Conservation (phyloP, 2,329 filamentous ascomycete genomes). For the Rutstroemia sp. region DNA sequence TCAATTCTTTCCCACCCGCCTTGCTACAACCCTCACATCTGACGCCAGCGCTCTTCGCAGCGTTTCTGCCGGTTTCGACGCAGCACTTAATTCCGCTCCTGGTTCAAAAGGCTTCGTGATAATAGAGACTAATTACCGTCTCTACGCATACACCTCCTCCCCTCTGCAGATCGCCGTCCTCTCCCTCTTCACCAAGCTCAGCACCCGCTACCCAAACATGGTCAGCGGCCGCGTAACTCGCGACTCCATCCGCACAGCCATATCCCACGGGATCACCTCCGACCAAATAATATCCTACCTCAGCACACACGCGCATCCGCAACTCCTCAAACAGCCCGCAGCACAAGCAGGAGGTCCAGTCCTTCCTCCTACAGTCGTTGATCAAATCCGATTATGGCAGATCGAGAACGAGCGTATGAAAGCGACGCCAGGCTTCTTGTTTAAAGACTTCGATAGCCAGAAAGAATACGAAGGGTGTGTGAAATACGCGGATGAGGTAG, state of each 20-base stretch:
- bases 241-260: constrained; percentile 78
- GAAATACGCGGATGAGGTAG: constrained; percentile 81
- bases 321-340: constrained; percentile 60
- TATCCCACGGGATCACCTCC: constrained; percentile 83
- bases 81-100: constrained; percentile 45
- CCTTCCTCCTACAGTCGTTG: constrained; percentile 89
- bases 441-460: constrained; percentile 74
- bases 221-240: constrained; percentile 88
- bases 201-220: constrained; percentile 89
- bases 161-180: constrained; percentile 92
- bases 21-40: constrained; percentile 86
- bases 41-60: constrained; percentile 63
- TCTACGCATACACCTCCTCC: constrained; percentile 95
- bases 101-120: constrained; percentile 75
- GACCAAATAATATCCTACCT: constrained; percentile 95
- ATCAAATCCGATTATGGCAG: constrained; percentile 97
- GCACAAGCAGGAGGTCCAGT: constrained; percentile 45
- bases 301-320: constrained; percentile 84
- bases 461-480: constrained; percentile 65
- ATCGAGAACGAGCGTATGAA: constrained; percentile 94
- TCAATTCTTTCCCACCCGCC: constrained; percentile 81
- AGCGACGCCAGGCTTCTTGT: constrained; percentile 73
- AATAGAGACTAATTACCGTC: constrained; percentile 93
- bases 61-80: constrained; percentile 60
- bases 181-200: constrained; percentile 78